A percentile compares a stretch with the other conserved stretches of the same genome.
phyloP scores from a whole-genome alignment of 306 rosid genomes.

The peach (Prunus persica) region DNA sequence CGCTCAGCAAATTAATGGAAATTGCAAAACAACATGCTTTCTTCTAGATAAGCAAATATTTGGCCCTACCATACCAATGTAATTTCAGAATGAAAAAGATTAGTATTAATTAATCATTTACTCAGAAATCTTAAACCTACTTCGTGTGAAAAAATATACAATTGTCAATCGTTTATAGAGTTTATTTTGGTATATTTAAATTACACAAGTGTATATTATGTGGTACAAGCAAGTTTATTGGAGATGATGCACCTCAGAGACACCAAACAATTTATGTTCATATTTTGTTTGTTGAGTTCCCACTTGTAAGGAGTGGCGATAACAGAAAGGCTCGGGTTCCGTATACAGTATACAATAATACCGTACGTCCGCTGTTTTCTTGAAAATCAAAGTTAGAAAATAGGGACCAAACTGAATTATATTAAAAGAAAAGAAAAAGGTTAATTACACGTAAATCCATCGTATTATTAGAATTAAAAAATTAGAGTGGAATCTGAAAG shows the following conservation, averaged over 20 bases:
- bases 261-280: slow-evolving; percentile 8
- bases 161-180: no score
- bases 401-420: no score
- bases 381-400: background rate
- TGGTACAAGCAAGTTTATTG: background rate
- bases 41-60: background rate
- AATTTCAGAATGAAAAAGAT: background rate
- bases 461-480: background rate
- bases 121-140: no score
- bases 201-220: no score
- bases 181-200: no score
- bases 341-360: slow-evolving; percentile 24
- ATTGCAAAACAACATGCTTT: slow-evolving; percentile 1
- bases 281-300: slow-evolving; percentile 23
- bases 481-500: background rate
- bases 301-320: slow-evolving; percentile 34
- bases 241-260: background rate
- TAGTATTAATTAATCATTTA: background rate
- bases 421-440: background rate
- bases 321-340: slow-evolving; percentile 17
- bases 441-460: slow-evolving; percentile 9
- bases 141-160: no score
- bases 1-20: background rate
- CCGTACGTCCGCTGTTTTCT: slow-evolving; percentile 20
- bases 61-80: background rate